These are phyloP conservation scores for Phyllachora maydis DNA, from an alignment of 2,329 filamentous ascomycete genomes.

Conservation along the genomic window DNA sequence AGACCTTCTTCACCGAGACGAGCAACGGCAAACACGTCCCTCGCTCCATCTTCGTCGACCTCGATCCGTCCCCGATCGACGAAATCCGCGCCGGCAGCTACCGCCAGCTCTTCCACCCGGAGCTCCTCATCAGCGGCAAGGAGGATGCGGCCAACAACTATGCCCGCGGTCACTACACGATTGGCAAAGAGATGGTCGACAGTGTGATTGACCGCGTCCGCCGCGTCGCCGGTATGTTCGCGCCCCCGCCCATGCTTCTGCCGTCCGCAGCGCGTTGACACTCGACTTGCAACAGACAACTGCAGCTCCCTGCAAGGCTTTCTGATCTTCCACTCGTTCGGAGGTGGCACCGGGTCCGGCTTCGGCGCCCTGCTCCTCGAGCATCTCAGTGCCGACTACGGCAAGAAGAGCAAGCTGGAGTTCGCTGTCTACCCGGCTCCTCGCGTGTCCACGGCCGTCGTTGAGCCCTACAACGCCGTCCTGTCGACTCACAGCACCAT, in stretches of 20 bases:
- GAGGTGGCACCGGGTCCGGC: constrained; percentile 51
- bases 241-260: too few relatives aligned
- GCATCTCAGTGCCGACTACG: constrained; percentile 52
- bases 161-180: constrained; percentile 55
- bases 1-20: constrained; percentile 58
- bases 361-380: constrained; percentile 54
- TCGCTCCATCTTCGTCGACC: constrained; percentile 51
- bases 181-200: constrained; percentile 59
- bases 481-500: constrained; percentile 57
- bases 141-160: constrained; percentile 65
- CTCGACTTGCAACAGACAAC: constrained; percentile 29
- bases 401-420: constrained; percentile 61
- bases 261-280: too few relatives aligned
- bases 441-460: constrained; percentile 47
- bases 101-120: constrained; percentile 51
- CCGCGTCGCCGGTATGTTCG: constrained; percentile 36
- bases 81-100: constrained; percentile 51
- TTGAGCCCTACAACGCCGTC: constrained; percentile 57
- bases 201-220: constrained; percentile 49
- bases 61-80: constrained; percentile 53
- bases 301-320: constrained; percentile 54
- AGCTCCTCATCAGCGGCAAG: constrained; percentile 53
- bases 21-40: constrained; percentile 52
- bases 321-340: constrained; percentile 57
- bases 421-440: constrained; percentile 54